Conservation (phyloP, 73 alveolate species). For the Paramecium bursaria region DNA sequence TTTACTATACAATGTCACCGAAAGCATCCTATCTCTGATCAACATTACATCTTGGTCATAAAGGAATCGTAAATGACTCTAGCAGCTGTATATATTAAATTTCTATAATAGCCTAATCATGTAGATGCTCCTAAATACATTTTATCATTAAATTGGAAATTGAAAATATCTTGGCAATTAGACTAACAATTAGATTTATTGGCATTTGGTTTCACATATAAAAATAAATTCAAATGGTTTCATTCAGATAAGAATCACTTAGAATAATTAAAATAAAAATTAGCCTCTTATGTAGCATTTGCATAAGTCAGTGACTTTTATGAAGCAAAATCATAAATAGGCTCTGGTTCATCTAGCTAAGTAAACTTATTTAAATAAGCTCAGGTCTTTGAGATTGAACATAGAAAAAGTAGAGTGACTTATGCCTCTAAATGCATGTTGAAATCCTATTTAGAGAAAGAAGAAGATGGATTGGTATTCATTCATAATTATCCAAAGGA, state of each 20-base stretch:
- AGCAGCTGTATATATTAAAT: background rate
- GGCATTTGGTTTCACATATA: background rate
- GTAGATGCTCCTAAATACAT: conserved; percentile 34
- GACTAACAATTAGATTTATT: background rate
- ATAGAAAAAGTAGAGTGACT: no score
- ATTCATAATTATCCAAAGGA: background rate
- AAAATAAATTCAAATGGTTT: conserved; percentile 44
- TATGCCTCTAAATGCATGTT: no score
- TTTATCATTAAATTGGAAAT: background rate
- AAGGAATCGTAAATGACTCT: background rate
- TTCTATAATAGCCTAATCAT: background rate
- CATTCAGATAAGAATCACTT: background rate
- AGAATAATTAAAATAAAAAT: background rate
- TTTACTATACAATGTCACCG: conserved; percentile 40
- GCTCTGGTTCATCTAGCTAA: no score
- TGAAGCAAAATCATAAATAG: no score
- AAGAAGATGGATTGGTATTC: conserved; percentile 14
- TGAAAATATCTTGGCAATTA: conserved; percentile 14
- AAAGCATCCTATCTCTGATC: no score
- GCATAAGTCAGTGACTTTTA: background rate
- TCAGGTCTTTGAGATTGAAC: no score
- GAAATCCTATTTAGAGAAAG: no score
- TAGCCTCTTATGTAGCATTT: background rate
- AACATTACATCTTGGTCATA: no score
- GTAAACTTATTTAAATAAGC: no score